A percentile compares a stretch with the other conserved stretches of the same genome.
Evolutionary conservation across 768 basidiomycete genomes (phyloP).

Genomic region (Neoboletus brunneissimus): DNA sequence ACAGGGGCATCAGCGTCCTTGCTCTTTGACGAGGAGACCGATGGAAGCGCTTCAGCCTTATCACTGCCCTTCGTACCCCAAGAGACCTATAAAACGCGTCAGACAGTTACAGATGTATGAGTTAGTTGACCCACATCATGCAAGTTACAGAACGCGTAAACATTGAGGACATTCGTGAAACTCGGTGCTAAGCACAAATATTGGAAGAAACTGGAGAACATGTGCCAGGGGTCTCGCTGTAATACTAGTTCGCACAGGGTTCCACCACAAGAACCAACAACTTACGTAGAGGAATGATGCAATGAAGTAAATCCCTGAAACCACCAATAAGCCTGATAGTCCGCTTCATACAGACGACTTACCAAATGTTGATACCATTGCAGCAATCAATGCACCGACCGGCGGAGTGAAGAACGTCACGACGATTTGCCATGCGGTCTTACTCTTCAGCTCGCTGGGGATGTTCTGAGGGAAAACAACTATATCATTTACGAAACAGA

Average conservation of each 20-base stretch:
- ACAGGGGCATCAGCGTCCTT: constrained; percentile 73
- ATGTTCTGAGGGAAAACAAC: constrained; percentile 41
- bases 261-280: constrained; percentile 5
- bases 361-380: constrained; percentile 88
- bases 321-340: constrained; percentile 7
- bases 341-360: constrained; percentile 16
- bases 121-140: constrained; percentile 61
- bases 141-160: constrained; percentile 96
- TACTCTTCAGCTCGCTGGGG: constrained; percentile 47
- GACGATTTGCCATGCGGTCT: constrained; percentile 50
- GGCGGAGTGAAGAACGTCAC: constrained; percentile 67
- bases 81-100: constrained; percentile 51
- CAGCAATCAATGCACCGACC: constrained; percentile 78
- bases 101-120: background rate
- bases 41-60: constrained; percentile 89
- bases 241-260: constrained; percentile 6
- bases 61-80: constrained; percentile 97
- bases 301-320: constrained; percentile 70
- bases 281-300: constrained; percentile 85
- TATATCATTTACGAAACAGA: background rate
- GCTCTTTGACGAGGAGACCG: constrained; percentile 79
- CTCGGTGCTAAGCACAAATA: constrained; percentile 88
- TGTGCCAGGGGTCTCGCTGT: constrained; percentile 95
- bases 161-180: constrained; percentile 93
- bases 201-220: constrained; percentile 92